Evolutionary conservation across 805 yeast species (phyloP).

Genomic region (Yamadazyma philogaea): DNA sequence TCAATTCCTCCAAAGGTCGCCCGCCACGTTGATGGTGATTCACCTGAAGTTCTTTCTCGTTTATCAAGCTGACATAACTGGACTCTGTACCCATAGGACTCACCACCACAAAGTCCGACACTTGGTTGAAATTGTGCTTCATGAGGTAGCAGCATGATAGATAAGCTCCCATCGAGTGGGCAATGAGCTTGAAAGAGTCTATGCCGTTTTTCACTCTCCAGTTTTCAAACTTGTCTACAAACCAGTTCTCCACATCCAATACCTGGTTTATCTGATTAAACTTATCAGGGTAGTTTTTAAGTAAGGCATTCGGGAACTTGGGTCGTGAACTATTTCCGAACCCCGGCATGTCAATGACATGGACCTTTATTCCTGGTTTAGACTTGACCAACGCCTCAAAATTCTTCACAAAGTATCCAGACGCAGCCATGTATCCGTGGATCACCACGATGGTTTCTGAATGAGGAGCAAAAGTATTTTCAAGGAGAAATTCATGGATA

Average conservation of each 20-base stretch:
- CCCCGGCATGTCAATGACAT: constrained; percentile 42
- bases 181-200: constrained; percentile 28
- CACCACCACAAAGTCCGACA: constrained; percentile 26
- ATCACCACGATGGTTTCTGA: constrained; percentile 25
- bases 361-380: constrained; percentile 32
- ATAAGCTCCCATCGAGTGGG: constrained; percentile 45
- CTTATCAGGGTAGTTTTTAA: constrained; percentile 19
- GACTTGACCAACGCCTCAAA: constrained; percentile 29
- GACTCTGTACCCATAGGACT: constrained; percentile 47
- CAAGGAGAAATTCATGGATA: constrained; percentile 37
- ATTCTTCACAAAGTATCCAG: constrained; percentile 40
- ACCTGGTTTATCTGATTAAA: constrained; percentile 30
- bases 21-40: constrained; percentile 34
- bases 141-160: constrained; percentile 37
- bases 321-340: constrained; percentile 44
- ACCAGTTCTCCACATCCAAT: constrained; percentile 37
- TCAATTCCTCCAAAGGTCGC: constrained; percentile 35
- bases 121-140: constrained; percentile 31
- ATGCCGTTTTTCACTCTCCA: constrained; percentile 31
- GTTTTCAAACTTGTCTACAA: constrained; percentile 35
- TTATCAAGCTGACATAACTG: constrained; percentile 32
- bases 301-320: constrained; percentile 30
- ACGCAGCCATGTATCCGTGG: constrained; percentile 46
- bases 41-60: constrained; percentile 26
- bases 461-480: constrained; percentile 15